phyloP scores from a whole-genome alignment of 1,139 yeast species.

The Arxiozyma slooffiae region DNA sequence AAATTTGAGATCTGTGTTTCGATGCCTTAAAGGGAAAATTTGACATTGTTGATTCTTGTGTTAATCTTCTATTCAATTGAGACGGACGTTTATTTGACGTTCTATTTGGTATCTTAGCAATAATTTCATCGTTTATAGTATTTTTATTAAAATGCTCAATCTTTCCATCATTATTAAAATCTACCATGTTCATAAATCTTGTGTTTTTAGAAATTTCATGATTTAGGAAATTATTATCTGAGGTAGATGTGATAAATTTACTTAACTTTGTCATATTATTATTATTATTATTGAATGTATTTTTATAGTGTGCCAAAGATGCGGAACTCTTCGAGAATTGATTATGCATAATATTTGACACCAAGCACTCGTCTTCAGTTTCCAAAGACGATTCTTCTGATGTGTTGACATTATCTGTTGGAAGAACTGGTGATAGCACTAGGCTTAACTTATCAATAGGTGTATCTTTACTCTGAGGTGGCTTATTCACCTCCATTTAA shows the following conservation, averaged over 20 bases:
- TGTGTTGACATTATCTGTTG: neutral
- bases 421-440: neutral
- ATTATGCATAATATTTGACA: neutral
- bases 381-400: neutral
- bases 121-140: neutral
- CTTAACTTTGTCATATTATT: neutral
- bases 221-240: neutral
- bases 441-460: neutral
- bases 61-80: conserved; percentile 2
- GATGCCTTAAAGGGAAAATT: conserved; percentile 3
- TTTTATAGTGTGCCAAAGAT: neutral
- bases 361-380: neutral
- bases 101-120: neutral
- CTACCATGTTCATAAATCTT: neutral
- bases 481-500: neutral
- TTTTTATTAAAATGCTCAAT: neutral
- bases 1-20: conserved; percentile 4
- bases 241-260: neutral
- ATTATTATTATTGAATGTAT: too few species aligned
- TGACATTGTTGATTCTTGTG: conserved; percentile 4
- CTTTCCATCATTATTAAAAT: neutral
- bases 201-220: neutral
- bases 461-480: neutral
- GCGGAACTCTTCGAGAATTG: neutral
- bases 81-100: conserved; percentile 1